These are phyloP conservation scores for Penicillium verrucosum DNA, from an alignment of 2,329 filamentous ascomycete genomes.

Conservation along the genomic window DNA sequence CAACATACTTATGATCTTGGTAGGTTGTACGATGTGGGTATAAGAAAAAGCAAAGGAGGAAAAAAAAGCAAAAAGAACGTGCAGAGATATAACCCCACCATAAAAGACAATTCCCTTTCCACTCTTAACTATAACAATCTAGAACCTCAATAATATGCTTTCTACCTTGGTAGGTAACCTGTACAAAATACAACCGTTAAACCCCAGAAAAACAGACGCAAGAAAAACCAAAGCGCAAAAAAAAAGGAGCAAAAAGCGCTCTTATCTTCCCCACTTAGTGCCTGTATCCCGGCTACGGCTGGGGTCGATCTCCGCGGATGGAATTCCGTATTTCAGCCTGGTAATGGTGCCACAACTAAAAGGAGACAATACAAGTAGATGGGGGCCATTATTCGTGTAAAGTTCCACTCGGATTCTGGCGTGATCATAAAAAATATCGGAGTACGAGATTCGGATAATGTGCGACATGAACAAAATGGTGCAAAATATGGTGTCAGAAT, in stretches of 20 bases:
- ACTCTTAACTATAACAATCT: background rate
- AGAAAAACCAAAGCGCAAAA: background rate
- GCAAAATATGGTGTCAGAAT: background rate
- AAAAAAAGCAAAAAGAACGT: background rate
- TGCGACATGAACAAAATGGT: background rate
- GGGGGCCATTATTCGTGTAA: background rate
- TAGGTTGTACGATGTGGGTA: background rate
- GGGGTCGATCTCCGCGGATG: slow-evolving; percentile 24
- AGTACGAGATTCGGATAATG: background rate
- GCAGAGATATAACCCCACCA: background rate
- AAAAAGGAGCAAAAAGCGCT: background rate
- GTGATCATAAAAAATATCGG: background rate
- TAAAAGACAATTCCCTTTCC: background rate
- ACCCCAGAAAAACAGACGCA: background rate
- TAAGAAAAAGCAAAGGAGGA: background rate
- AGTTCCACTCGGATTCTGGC: background rate
- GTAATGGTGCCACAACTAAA: background rate
- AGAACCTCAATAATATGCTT: background rate
- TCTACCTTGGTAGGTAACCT: background rate
- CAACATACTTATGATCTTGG: background rate
- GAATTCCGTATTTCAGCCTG: background rate
- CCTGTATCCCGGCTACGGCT: slow-evolving; percentile 11
- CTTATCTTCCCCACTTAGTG: slow-evolving; percentile 9
- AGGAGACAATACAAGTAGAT: background rate
- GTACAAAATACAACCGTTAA: background rate